phyloP scores from a whole-genome alignment of 306 rosid genomes.

The cucumber (Cucumis sativus) region DNA sequence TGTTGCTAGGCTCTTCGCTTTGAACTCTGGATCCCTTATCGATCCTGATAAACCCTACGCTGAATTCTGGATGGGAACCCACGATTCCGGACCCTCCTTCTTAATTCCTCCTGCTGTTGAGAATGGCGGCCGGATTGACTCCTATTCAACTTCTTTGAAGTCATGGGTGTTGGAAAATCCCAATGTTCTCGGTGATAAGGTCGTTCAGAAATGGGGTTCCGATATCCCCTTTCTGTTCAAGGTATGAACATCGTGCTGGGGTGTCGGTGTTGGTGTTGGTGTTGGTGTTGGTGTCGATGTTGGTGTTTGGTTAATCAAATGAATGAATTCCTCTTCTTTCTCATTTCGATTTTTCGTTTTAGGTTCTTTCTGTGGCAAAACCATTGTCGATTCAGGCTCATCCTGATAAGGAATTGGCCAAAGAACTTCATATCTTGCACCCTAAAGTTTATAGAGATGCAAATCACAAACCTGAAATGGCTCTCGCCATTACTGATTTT shows the following conservation, averaged over 20 bases:
- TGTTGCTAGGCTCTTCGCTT: constrained; percentile 51
- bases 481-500: constrained; percentile 65
- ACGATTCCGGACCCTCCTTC: constrained; percentile 76
- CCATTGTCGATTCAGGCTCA: constrained; percentile 96
- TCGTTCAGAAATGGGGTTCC: constrained; percentile 58
- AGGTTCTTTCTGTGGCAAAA: constrained; percentile 84
- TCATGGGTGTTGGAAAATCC: constrained; percentile 63
- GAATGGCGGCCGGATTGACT: constrained; percentile 11
- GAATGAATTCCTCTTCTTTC: background rate
- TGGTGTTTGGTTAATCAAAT: background rate
- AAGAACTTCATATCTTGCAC: constrained; percentile 50
- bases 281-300: background rate
- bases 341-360: background rate
- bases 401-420: constrained; percentile 86
- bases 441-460: constrained; percentile 75
- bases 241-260: constrained; percentile 22
- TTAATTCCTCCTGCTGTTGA: constrained; percentile 10
- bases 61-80: constrained; percentile 96
- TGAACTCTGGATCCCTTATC: constrained; percentile 39
- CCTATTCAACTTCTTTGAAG: constrained; percentile 33
- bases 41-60: constrained; percentile 56
- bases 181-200: constrained; percentile 53
- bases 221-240: constrained; percentile 87
- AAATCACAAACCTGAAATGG: constrained; percentile 98
- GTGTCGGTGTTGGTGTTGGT: too few species aligned